Base-by-base conservation (phyloP, 176 grass and related monocot genomes). In the Eleusine indica region DNA sequence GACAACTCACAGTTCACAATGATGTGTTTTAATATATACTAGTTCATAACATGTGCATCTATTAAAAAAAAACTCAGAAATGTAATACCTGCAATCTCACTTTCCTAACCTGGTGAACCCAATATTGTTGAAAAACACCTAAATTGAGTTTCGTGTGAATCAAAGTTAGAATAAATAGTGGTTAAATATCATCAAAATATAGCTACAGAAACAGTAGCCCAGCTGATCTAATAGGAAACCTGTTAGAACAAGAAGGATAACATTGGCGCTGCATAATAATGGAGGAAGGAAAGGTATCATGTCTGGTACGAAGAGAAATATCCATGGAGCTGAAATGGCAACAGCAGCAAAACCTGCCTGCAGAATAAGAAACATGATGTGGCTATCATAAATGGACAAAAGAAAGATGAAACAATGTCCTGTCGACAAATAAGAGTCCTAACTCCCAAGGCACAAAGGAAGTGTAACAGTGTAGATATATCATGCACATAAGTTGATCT, bases 41-140 rank as follows among this genome's bases (percentile, higher is more conserved):
- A 9, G 37, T 75, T 75, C 18, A 58, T 40, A 22, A 74, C 49
- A 77, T 15, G 37, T 22, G 41, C 19, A 77, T 1, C 56, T 40
- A 77, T 28, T 41, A 62, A 43, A 62, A 42, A 3, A 42, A 76
- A 61, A 5, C 49, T 39, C 66, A 58, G 74, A 60, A 76, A 41
- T 58, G 56, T 2, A 64, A 51, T 86, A 98, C 96, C 96, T 98
- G 96, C 68, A 98, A 90, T 65, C 96, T 94, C 65, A 98, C 96
- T 95, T 98, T 98, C 71, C 91, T 92, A 83, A 98, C 89, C 87
- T 98, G 96, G 70, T 95, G 92, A 87, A 98, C 80, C 96, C 91
- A 95, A 80, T 95, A 98, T 72, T 98, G 96, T 80, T 98, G 96
- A 93, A 98, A 98, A 84, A 98, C 85, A 25, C 87, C 96, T 98